Percentiles rank a stretch among this genome's conserved stretches.
These are phyloP conservation scores for Leccinum variicolor DNA, from an alignment of 768 basidiomycete species.

Conservation along the genomic window DNA sequence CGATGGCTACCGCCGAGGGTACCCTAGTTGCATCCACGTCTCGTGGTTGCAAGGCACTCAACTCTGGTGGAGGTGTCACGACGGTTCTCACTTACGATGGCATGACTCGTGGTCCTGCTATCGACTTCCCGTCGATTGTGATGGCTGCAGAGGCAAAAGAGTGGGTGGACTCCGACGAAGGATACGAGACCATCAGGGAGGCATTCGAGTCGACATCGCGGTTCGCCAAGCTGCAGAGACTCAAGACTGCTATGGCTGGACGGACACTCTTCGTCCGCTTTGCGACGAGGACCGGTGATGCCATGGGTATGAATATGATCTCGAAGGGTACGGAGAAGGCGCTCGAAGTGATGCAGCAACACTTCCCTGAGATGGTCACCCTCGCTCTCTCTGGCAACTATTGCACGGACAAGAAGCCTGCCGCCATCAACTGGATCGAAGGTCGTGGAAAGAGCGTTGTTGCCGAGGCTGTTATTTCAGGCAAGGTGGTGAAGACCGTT, in stretches of 20 bases:
- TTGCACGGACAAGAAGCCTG: constrained; percentile 99
- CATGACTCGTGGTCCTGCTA: constrained; percentile 99
- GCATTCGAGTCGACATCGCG: constrained; percentile 95
- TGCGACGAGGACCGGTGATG: constrained; percentile 92
- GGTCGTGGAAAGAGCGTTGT: constrained; percentile 98
- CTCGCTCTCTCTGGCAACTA: constrained; percentile 95
- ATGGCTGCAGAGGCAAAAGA: constrained; percentile 80
- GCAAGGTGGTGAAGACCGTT: constrained; percentile 82
- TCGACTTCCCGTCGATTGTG: constrained; percentile 84
- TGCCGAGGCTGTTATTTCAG: constrained; percentile 91
- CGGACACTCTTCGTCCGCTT: constrained; percentile 92
- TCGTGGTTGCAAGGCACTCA: constrained; percentile 96
- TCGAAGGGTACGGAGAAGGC: constrained; percentile 97
- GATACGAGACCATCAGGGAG: constrained; percentile 67
- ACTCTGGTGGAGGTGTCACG: constrained; percentile 91
- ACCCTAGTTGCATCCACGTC: constrained; percentile 97
- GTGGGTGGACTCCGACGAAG: constrained; percentile 85
- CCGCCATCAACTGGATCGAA: constrained; percentile 99
- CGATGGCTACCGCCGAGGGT: constrained; percentile 99
- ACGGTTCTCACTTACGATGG: constrained; percentile 90
- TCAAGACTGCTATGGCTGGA: constrained; percentile 91
- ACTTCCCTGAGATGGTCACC: constrained; percentile 90
- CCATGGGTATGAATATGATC: constrained; percentile 99
- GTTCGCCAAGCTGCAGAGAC: constrained; percentile 79
- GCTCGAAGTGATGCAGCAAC: constrained; percentile 67